These are phyloP conservation scores for Ophiostoma himal-ulmi DNA, from an alignment of 2,329 filamentous ascomycete genomes.

Conservation along the genomic window DNA sequence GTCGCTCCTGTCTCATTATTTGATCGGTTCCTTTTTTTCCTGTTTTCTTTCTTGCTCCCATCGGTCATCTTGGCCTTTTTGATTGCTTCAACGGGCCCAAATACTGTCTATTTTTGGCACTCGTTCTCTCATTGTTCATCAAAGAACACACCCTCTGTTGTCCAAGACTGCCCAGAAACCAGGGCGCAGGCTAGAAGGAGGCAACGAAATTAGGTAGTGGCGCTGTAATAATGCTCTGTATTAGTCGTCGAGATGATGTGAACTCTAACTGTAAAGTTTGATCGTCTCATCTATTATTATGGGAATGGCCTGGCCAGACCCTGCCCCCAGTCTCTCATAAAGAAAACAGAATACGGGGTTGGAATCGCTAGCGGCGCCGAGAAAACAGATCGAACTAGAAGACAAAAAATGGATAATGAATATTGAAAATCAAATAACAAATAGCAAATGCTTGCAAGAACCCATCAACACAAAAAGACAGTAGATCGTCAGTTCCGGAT, in stretches of 20 bases:
- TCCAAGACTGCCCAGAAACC: constrained; percentile 8
- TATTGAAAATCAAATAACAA: not conserved
- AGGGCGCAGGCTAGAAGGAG: not conserved
- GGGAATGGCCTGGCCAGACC: not conserved
- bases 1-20: constrained; percentile 1
- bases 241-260: not conserved
- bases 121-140: not conserved
- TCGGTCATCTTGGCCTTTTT: not conserved
- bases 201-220: not conserved
- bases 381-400: not conserved
- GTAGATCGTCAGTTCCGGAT: constrained; percentile 2
- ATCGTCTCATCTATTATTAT: not conserved
- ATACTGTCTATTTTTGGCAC: not conserved
- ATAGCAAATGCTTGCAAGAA: not conserved
- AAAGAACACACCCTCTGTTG: not conserved
- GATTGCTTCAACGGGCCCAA: constrained; percentile 7
- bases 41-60: not conserved
- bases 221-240: not conserved
- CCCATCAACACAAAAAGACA: not conserved
- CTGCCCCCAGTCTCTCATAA: not conserved
- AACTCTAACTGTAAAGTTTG: not conserved
- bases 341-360: constrained; percentile 4
- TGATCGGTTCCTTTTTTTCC: not conserved
- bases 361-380: constrained; percentile 3
- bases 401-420: not conserved